Conservation (phyloP, 805 yeast genomes). For the Candida endomychidarum region DNA sequence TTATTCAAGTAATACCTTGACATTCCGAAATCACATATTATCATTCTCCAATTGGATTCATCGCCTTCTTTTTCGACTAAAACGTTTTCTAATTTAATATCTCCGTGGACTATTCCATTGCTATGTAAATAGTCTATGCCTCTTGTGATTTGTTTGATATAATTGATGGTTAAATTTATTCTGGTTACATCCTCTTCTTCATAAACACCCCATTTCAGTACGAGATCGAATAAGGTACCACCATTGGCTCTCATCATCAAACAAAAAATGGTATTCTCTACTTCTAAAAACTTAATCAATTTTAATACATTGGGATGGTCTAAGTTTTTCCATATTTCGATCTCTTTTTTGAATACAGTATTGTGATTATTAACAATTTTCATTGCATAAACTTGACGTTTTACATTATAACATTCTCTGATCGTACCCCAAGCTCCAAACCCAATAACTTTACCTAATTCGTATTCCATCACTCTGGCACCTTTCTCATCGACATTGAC, state of each 20-base stretch:
- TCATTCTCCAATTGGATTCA: slow-evolving; percentile 35
- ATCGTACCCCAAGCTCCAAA: slow-evolving; percentile 90
- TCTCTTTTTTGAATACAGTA: slow-evolving; percentile 64
- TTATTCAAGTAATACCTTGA: slow-evolving; percentile 32
- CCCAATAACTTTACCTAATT: slow-evolving; percentile 74
- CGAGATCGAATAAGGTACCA: slow-evolving; percentile 81
- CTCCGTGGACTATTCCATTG: slow-evolving; percentile 72
- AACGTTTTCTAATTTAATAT: slow-evolving; percentile 79
- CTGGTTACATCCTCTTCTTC: slow-evolving; percentile 10
- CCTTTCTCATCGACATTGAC: slow-evolving; percentile 67
- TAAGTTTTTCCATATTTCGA: slow-evolving; percentile 69
- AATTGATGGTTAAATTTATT: slow-evolving; percentile 9
- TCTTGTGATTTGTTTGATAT: slow-evolving; percentile 48
- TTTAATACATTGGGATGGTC: slow-evolving; percentile 66
- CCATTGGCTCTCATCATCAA: slow-evolving; percentile 66
- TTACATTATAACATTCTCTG: slow-evolving; percentile 54
- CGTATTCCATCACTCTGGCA: slow-evolving; percentile 59
- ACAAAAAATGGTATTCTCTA: slow-evolving; percentile 65
- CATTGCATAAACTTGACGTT: slow-evolving; percentile 50
- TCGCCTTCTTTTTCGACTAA: slow-evolving; percentile 45
- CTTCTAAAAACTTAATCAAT: slow-evolving; percentile 59
- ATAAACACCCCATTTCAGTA: slow-evolving; percentile 58
- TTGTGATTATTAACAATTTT: slow-evolving; percentile 48
- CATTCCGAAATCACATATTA: slow-evolving; percentile 93
- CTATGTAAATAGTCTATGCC: slow-evolving; percentile 63